Percentiles rank a stretch among this genome's conserved stretches.
Evolutionary conservation across 352 stramenopile genomes (phyloP).

Genomic region (Pythium insidiosum): DNA sequence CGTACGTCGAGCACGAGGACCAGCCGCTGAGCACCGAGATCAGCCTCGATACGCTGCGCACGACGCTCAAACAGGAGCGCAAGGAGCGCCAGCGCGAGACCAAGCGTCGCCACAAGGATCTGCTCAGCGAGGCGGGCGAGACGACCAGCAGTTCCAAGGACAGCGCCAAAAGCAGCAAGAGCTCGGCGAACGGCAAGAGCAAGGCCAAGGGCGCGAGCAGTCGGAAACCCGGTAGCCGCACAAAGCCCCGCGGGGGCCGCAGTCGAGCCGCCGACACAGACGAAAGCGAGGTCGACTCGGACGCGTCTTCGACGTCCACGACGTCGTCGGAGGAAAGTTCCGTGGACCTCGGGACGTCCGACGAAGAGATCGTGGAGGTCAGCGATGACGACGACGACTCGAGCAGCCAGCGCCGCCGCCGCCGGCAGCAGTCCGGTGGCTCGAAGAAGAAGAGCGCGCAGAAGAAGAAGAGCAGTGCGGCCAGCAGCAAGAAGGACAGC

Average conservation of each 20-base stretch:
- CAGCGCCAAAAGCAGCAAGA: constrained; percentile 13
- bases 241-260: constrained; percentile 7
- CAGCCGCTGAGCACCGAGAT: constrained; percentile 42
- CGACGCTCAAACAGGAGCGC: constrained; percentile 35
- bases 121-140: constrained; percentile 11
- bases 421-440: background rate
- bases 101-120: constrained; percentile 35
- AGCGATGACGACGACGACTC: constrained; percentile 5
- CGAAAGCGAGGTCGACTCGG: background rate
- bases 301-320: constrained; percentile 10
- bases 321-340: constrained; percentile 6
- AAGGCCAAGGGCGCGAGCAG: constrained; percentile 3
- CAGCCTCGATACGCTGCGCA: constrained; percentile 42
- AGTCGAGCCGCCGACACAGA: constrained; percentile 1
- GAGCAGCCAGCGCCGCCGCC: constrained; percentile 6
- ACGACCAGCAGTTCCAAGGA: constrained; percentile 2
- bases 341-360: too few species aligned
- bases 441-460: constrained; percentile 11
- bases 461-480: background rate
- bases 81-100: constrained; percentile 32
- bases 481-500: constrained; percentile 4
- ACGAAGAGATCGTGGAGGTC: too few species aligned
- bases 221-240: background rate
- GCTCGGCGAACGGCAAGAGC: constrained; percentile 10
- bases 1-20: constrained; percentile 44